A percentile compares a stretch with the other conserved stretches of the same genome.
phyloP scores from a whole-genome alignment of 805 yeast species.

The Wickerhamiella sorbophila region DNA sequence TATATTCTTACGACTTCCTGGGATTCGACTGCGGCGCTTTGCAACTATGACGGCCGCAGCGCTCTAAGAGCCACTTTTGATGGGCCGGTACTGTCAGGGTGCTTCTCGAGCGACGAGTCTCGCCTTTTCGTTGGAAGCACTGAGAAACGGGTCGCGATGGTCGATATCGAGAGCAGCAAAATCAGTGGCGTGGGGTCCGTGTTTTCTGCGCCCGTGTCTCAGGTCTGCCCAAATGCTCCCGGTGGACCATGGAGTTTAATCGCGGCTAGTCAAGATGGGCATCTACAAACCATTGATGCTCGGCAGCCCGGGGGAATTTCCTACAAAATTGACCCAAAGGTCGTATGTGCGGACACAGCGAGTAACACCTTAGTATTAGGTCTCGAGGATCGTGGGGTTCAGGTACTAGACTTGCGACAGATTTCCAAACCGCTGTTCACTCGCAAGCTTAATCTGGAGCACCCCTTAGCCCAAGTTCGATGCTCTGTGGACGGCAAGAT shows the following conservation, averaged over 20 bases:
- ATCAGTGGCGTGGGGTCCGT: constrained; percentile 5
- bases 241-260: not conserved
- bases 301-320: not conserved
- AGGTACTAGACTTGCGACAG: not conserved
- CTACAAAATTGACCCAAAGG: not conserved
- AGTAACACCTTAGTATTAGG: not conserved
- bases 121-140: constrained; percentile 7
- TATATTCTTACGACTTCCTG: constrained; percentile 4
- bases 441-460: not conserved
- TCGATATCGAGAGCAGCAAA: constrained; percentile 2
- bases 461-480: not conserved
- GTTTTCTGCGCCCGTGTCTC: not conserved
- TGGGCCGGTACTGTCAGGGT: constrained; percentile 6
- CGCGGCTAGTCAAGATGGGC: not conserved
- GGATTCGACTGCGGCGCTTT: constrained; percentile 4
- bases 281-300: constrained; percentile 1
- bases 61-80: constrained; percentile 1
- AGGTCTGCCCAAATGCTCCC: not conserved
- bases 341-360: not conserved
- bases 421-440: not conserved
- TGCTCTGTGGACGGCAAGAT: not conserved
- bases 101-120: constrained; percentile 1
- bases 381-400: not conserved
- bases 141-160: constrained; percentile 5
- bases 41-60: not conserved